Evolutionary conservation across 169 alveolate species (phyloP).

Genomic region (Cryptosporidium viatorum): DNA sequence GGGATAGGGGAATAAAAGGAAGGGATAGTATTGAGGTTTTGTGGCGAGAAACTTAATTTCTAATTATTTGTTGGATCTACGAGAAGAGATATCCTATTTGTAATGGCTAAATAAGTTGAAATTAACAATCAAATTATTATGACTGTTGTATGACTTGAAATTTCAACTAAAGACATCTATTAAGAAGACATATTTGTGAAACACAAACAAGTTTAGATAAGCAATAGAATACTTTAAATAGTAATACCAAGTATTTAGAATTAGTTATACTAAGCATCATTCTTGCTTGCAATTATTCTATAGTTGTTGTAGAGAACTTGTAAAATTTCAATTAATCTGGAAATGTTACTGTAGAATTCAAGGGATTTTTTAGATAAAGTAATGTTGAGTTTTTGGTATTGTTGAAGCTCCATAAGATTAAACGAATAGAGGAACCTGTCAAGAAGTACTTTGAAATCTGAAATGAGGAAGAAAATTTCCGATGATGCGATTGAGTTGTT

Average conservation of each 20-base stretch:
- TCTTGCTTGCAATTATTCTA: slow-evolving; percentile 58
- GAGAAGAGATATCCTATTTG: too few relatives aligned
- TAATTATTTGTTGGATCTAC: too few relatives aligned
- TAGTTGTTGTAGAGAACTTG: slow-evolving; percentile 42
- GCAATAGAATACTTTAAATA: not conserved
- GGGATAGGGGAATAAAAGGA: not conserved
- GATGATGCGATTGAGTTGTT: slow-evolving; percentile 60
- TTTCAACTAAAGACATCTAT: not conserved
- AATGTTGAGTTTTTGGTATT: slow-evolving; percentile 37
- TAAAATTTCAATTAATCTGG: slow-evolving; percentile 36
- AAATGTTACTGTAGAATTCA: slow-evolving; percentile 34
- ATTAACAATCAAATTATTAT: too few relatives aligned
- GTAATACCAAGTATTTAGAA: not conserved
- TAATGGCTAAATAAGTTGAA: too few relatives aligned
- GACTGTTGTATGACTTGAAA: too few relatives aligned
- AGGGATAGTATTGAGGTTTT: too few relatives aligned
- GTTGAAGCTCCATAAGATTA: slow-evolving; percentile 28
- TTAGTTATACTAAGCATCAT: slow-evolving; percentile 58
- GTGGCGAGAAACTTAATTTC: not conserved
- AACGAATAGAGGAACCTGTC: slow-evolving; percentile 69
- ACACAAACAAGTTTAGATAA: not conserved
- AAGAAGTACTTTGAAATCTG: slow-evolving; percentile 54
- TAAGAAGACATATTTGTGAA: not conserved
- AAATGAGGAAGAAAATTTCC: slow-evolving; percentile 52
- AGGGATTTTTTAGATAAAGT: not conserved